A percentile compares a stretch with the other conserved stretches of the same genome.
Conservation (phyloP, 2,329 filamentous ascomycete species). For the Diaporthe velutina region DNA sequence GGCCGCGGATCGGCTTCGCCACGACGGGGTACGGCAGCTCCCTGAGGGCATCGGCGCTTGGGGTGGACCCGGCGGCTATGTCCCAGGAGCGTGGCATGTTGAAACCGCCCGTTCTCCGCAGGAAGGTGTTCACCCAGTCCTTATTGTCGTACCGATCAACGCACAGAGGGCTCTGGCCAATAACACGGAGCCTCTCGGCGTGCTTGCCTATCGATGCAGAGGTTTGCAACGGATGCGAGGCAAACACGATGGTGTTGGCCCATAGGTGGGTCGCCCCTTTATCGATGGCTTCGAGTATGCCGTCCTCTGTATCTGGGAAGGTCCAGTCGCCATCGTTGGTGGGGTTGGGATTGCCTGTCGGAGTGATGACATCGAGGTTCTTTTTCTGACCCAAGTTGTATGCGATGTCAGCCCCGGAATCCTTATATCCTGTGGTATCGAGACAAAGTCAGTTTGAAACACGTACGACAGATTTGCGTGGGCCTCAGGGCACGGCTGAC, state of each 20-base stretch:
- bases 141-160: slow-evolving; percentile 66
- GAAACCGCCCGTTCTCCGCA: slow-evolving; percentile 53
- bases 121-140: slow-evolving; percentile 57
- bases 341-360: neutral
- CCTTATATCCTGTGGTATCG: neutral
- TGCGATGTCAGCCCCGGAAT: slow-evolving; percentile 19
- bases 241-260: slow-evolving; percentile 11
- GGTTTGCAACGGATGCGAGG: slow-evolving; percentile 12
- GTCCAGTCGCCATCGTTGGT: neutral
- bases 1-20: slow-evolving; percentile 61
- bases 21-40: slow-evolving; percentile 54
- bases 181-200: slow-evolving; percentile 48
- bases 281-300: slow-evolving; percentile 7
- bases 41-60: neutral
- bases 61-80: slow-evolving; percentile 33
- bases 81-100: slow-evolving; percentile 55
- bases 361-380: slow-evolving; percentile 5
- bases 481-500: neutral
- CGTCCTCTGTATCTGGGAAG: neutral
- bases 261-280: slow-evolving; percentile 4
- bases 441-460: neutral
- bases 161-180: slow-evolving; percentile 60
- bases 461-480: neutral
- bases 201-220: neutral
- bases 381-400: slow-evolving; percentile 7